phyloP scores from a whole-genome alignment of 306 rosid genomes.

The Amphicarpaea edgeworthii region DNA sequence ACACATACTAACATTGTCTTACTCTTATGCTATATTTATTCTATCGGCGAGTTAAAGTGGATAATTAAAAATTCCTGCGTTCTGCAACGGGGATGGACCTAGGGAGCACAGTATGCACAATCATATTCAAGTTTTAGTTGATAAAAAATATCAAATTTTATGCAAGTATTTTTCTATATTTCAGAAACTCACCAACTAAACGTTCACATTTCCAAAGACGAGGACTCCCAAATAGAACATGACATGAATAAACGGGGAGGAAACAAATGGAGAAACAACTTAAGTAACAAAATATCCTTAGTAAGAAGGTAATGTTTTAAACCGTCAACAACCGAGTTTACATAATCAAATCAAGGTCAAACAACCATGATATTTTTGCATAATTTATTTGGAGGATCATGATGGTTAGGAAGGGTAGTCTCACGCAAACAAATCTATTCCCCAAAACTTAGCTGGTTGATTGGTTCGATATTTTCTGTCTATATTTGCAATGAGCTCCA shows the following conservation, averaged over 20 bases:
- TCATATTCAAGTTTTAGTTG: no score
- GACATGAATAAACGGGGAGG: not conserved
- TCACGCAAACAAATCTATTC: constrained; percentile 79
- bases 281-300: not conserved
- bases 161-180: not conserved
- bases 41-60: not conserved
- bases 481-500: constrained; percentile 63
- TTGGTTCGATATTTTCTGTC: constrained; percentile 76
- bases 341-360: constrained; percentile 29
- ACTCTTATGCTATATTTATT: no score
- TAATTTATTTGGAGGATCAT: not conserved
- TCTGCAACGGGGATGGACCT: not conserved
- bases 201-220: not conserved
- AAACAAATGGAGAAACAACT: constrained; percentile 23
- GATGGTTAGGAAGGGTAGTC: constrained; percentile 8
- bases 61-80: not conserved
- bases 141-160: no score
- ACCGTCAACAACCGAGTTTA: constrained; percentile 8
- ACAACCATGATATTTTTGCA: constrained; percentile 3
- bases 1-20: no score
- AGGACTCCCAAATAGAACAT: not conserved
- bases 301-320: no score
- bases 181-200: not conserved
- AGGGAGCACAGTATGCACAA: no score
- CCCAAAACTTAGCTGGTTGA: constrained; percentile 86